These are phyloP conservation scores for Trypanosoma platydactyli DNA, from an alignment of 208 protist species.

Conservation along the genomic window DNA sequence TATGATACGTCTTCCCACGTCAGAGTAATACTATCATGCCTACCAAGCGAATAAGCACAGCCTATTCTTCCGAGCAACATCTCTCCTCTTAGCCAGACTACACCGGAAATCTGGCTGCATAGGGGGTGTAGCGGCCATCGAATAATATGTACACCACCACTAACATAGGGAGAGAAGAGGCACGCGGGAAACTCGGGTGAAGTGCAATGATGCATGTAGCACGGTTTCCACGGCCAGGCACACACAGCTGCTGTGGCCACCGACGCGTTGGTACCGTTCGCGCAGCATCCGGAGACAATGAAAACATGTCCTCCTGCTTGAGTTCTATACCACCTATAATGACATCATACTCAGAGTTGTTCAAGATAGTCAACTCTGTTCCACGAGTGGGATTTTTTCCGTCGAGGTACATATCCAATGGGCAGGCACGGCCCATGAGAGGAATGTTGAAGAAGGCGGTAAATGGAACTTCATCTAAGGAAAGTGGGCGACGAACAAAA, in stretches of 20 bases:
- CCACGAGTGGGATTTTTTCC: conserved; percentile 79
- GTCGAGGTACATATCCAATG: conserved; percentile 86
- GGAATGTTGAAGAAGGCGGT: conserved; percentile 59
- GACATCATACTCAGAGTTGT: conserved; percentile 67
- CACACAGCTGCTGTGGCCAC: conserved; percentile 78
- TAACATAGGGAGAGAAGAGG: conserved; percentile 69
- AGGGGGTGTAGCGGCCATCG: conserved; percentile 64
- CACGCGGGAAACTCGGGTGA: conserved; percentile 78
- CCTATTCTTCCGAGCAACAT: no score
- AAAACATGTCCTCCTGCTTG: conserved; percentile 85
- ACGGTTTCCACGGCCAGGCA: conserved; percentile 51
- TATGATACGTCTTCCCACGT: no score
- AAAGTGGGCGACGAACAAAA: conserved; percentile 74
- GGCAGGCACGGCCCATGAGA: conserved; percentile 70
- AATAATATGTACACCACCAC: conserved; percentile 72
- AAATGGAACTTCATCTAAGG: conserved; percentile 72
- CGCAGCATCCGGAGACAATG: conserved; percentile 56
- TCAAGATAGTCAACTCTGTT: conserved; percentile 82
- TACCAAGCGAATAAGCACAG: no score
- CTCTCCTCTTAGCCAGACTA: conserved; percentile 23
- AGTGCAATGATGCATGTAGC: conserved; percentile 73
- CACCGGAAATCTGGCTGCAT: conserved; percentile 64
- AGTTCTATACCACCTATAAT: conserved; percentile 82
- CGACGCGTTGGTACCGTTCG: conserved; percentile 80
- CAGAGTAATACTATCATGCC: no score